Base-by-base conservation (phyloP, 225 moss, liverwort and hornwort genomes). In the Physcomitrellopsis africana region DNA sequence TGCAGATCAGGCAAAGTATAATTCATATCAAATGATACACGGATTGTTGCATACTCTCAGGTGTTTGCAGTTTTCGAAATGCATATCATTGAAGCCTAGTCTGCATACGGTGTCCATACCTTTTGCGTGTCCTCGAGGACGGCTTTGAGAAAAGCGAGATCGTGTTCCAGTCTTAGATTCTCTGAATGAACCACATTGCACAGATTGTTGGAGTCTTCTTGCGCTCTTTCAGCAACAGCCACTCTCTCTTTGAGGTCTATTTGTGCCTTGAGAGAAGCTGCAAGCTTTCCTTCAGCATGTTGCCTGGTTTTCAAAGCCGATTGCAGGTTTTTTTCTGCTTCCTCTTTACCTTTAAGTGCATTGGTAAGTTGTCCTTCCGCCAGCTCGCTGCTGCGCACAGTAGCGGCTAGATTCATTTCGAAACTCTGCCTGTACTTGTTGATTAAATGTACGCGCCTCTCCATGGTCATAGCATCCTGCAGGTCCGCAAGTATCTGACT, bases 81-180 rank as follows among this genome's bases (percentile, higher is more conserved):
- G 32, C 4, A 37, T 37, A 37, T 2, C 4, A 37, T 37, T 37
- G 32, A 7, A 37, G 32, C 32, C 53, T 46, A 37, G 3, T 37
- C 32, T 37, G 32, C 7, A 37, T 7, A 37, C 23, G 48, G n/a
- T 5, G 6, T 53, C 1, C 14, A 19, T 67, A 99, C 99, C 95
- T 90, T 92, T 32, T 99, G 90, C n/a, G 90, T 89, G 59, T 99
- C 95, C 64, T 93, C 95, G 49, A 95, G 85, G 78, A 90, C 83
- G n/a, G 95, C 89, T 72, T 83, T 99, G 67, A 91, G 82, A 43
- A 92, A 79, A 65, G 99, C 90, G 17, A 99, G 76, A 49, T 99
- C 99, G 24, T 92, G 92, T 72, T 95, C 95, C 72, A 93, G 51
- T 63, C 94, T 87, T 47, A 90, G 70, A 67, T 99, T 99, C 42